Conservation (phyloP, 257 asterid genomes). For the Solanum boliviense region DNA sequence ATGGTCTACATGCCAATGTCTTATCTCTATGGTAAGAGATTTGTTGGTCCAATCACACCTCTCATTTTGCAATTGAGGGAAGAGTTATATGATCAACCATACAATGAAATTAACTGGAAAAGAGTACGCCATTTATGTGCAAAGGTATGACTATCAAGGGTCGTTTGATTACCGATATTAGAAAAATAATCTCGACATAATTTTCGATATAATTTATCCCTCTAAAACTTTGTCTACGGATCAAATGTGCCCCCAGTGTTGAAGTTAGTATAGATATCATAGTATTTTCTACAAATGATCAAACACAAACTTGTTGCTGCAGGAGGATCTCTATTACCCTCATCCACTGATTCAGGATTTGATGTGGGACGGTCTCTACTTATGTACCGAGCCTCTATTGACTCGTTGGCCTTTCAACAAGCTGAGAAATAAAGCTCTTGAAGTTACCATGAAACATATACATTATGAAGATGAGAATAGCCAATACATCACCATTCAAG, state of each 20-base stretch:
- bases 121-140: constrained; percentile 49
- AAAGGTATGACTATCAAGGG: constrained; percentile 24
- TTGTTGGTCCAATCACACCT: constrained; percentile 62
- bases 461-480: constrained; percentile 69
- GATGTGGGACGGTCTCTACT: constrained; percentile 48
- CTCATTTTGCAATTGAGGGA: constrained; percentile 44
- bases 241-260: too few species aligned
- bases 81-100: constrained; percentile 57
- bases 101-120: constrained; percentile 42
- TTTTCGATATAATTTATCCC: background rate
- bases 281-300: background rate
- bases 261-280: background rate
- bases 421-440: constrained; percentile 52
- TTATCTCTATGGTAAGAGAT: constrained; percentile 62
- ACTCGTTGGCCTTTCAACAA: constrained; percentile 67
- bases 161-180: background rate
- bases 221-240: background rate
- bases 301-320: constrained; percentile 1
- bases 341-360: constrained; percentile 55
- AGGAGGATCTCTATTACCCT: constrained; percentile 72
- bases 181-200: background rate
- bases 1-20: constrained; percentile 82
- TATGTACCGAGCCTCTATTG: constrained; percentile 45
- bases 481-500: constrained; percentile 53
- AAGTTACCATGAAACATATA: constrained; percentile 53